Percentiles rank a stretch among this genome's conserved stretches.
Conservation (phyloP, 2,329 filamentous ascomycete species). For the Aschersonia sp. region DNA sequence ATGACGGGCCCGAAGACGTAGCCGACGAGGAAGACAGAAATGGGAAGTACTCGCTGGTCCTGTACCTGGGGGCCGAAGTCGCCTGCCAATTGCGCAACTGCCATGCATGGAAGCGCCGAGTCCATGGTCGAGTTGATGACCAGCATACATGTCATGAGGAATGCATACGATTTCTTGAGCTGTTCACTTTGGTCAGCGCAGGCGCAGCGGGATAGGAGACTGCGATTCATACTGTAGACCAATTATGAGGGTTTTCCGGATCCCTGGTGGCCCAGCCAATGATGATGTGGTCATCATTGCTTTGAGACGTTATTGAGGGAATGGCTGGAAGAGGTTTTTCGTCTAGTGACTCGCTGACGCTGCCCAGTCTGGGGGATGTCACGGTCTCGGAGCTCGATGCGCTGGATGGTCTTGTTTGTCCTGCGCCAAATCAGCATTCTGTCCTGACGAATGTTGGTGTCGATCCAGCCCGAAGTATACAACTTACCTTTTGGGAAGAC, state of each 20-base stretch:
- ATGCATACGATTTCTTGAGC: constrained; percentile 37
- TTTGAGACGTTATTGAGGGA: constrained; percentile 13
- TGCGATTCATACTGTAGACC: constrained; percentile 20
- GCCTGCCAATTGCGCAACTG: constrained; percentile 38
- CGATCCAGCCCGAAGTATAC: neutral
- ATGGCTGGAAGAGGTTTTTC: constrained; percentile 18
- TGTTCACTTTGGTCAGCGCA: constrained; percentile 11
- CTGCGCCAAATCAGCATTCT: neutral
- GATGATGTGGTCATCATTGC: constrained; percentile 17
- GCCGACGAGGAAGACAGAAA: constrained; percentile 48
- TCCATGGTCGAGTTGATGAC: constrained; percentile 57
- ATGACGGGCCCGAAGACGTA: constrained; percentile 47
- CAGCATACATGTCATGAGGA: constrained; percentile 39
- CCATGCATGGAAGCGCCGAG: constrained; percentile 48
- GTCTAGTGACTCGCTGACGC: constrained; percentile 14
- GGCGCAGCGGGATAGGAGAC: neutral
- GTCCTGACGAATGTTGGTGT: neutral
- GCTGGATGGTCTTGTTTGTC: neutral
- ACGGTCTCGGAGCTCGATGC: neutral
- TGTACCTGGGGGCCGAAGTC: constrained; percentile 40
- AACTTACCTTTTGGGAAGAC: neutral
- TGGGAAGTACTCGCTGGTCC: constrained; percentile 36
- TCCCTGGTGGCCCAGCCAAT: constrained; percentile 33
- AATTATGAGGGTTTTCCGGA: constrained; percentile 38
- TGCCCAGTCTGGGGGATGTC: neutral